A percentile compares a stretch with the other conserved stretches of the same genome.
These are phyloP conservation scores for Eucalyptus pauciflora DNA, from an alignment of 345 rosid species.

Conservation along the genomic window DNA sequence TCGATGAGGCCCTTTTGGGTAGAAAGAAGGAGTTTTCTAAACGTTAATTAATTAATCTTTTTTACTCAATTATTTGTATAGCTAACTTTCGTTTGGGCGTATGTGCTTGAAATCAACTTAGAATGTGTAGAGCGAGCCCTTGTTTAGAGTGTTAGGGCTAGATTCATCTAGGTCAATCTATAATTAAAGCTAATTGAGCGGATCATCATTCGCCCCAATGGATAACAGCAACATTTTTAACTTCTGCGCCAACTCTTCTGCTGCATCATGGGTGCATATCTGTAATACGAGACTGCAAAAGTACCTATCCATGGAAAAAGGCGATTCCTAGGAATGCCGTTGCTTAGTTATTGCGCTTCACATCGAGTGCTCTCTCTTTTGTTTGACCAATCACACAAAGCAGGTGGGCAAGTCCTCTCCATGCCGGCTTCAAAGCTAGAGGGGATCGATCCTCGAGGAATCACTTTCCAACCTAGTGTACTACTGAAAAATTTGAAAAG, in stretches of 20 bases:
- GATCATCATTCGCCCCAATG: background rate
- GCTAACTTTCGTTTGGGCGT: background rate
- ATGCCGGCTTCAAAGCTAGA: background rate
- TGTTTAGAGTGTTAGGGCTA: background rate
- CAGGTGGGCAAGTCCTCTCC: background rate
- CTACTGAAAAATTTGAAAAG: background rate
- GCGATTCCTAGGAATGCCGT: background rate
- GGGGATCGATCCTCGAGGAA: background rate
- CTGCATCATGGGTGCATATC: background rate
- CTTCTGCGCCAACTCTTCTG: background rate
- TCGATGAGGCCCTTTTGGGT: background rate
- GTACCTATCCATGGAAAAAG: background rate
- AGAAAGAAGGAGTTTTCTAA: background rate
- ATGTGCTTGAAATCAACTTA: background rate
- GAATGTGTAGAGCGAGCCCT: background rate
- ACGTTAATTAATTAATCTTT: background rate
- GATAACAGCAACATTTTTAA: background rate
- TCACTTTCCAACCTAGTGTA: background rate
- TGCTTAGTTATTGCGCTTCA: background rate
- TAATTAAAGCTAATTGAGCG: background rate
- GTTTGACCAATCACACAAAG: background rate
- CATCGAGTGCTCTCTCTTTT: background rate
- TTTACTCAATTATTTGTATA: background rate
- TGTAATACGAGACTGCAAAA: background rate
- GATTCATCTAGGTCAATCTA: background rate